Evolutionary conservation across 257 asterid species (phyloP).

Genomic region (Henckelia pumila): DNA sequence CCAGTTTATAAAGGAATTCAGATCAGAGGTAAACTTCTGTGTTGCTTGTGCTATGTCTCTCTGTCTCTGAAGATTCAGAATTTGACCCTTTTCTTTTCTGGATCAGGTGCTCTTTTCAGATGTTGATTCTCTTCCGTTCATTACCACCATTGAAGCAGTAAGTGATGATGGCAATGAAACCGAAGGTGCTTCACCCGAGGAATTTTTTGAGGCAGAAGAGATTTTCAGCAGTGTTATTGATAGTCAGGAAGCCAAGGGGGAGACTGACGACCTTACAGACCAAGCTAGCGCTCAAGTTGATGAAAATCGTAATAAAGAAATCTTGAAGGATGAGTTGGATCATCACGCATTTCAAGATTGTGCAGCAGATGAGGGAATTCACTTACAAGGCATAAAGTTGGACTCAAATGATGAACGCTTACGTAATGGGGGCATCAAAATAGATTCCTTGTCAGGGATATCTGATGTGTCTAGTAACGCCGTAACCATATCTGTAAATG

Average conservation of each 20-base stretch:
- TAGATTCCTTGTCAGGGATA: constrained; percentile 28
- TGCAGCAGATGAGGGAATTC: constrained; percentile 64
- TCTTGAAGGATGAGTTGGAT: constrained; percentile 57
- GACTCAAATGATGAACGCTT: constrained; percentile 26
- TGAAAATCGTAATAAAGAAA: constrained; percentile 40
- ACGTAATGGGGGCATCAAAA: constrained; percentile 31
- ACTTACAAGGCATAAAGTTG: constrained; percentile 32
- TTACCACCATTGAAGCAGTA: constrained; percentile 42
- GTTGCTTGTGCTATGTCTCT: constrained; percentile 33
- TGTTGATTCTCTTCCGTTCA: constrained; percentile 67
- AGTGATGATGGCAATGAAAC: constrained; percentile 69
- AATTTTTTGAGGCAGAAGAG: constrained; percentile 96
- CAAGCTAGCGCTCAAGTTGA: constrained; percentile 41
- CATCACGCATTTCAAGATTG: constrained; percentile 85
- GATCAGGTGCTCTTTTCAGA: constrained; percentile 90
- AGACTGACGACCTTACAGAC: constrained; percentile 39
- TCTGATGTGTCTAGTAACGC: constrained; percentile 34
- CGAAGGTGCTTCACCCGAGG: constrained; percentile 75
- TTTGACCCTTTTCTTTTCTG: constrained; percentile 45
- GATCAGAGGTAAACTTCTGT: constrained; percentile 71
- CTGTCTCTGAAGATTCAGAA: constrained; percentile 35
- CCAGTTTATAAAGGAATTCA: constrained; percentile 74
- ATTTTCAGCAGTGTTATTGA: constrained; percentile 71
- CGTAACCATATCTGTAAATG: constrained; percentile 30
- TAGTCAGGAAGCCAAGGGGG: constrained; percentile 66